Conservation (phyloP, 345 rosid species). For the Excoecaria agallocha region DNA sequence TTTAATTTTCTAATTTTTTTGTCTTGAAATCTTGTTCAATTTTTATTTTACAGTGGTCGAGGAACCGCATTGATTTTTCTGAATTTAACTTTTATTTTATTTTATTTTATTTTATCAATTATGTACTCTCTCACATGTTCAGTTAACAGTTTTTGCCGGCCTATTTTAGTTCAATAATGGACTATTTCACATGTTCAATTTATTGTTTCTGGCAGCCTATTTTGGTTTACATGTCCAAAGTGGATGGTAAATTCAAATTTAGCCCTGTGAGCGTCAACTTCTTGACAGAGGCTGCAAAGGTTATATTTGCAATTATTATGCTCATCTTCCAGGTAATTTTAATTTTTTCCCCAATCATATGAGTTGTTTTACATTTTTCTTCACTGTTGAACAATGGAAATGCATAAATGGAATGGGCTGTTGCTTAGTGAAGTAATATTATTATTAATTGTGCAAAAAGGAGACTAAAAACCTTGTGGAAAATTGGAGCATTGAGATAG, state of each 20-base stretch:
- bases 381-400: not conserved
- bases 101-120: too few species aligned
- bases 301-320: constrained; percentile 84
- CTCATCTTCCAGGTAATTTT: constrained; percentile 71
- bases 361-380: not conserved
- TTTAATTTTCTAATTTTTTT: not conserved
- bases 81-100: too few species aligned
- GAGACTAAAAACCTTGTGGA: not conserved
- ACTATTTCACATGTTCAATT: not conserved
- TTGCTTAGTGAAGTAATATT: not conserved
- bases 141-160: too few species aligned
- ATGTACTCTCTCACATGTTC: too few species aligned
- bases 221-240: constrained; percentile 93
- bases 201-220: constrained; percentile 58
- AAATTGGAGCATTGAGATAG: not conserved
- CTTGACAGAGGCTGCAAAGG: constrained; percentile 83
- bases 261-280: constrained; percentile 95
- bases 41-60: too few species aligned
- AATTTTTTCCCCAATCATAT: not conserved
- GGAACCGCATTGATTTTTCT: too few species aligned
- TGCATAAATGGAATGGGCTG: constrained; percentile 3
- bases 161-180: too few species aligned
- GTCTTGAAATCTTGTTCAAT: too few species aligned
- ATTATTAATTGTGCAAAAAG: not conserved
- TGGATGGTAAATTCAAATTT: constrained; percentile 82